Percentiles rank a stretch among this genome's conserved stretches.
phyloP scores from a whole-genome alignment of 345 rosid species.

The Aegle marmelos region DNA sequence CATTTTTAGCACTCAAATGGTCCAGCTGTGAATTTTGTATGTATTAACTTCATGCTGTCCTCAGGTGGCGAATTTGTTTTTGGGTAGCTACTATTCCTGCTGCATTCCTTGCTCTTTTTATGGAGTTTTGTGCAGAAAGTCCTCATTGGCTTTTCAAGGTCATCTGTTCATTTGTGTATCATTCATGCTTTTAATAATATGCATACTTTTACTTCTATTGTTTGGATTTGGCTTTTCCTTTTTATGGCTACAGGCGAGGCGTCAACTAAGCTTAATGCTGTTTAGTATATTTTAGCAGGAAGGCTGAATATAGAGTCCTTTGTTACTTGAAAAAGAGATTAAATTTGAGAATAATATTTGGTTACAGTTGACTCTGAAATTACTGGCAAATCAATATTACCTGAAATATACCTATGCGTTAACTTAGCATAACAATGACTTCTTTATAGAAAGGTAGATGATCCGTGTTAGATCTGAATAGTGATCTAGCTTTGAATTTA shows the following conservation, averaged over 20 bases:
- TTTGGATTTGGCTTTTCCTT: constrained; percentile 6
- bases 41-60: constrained; percentile 1
- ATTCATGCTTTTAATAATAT: neutral
- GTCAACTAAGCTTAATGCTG: neutral
- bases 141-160: constrained; percentile 99
- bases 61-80: constrained; percentile 96
- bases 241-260: neutral
- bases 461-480: neutral
- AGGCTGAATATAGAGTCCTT: neutral
- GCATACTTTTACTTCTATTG: neutral
- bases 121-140: constrained; percentile 85
- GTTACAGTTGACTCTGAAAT: neutral
- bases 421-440: neutral
- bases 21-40: constrained; percentile 4
- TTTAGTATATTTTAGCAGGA: neutral
- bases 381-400: neutral
- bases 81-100: constrained; percentile 77
- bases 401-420: neutral
- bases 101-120: constrained; percentile 57
- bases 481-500: neutral
- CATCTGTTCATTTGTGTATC: constrained; percentile 16
- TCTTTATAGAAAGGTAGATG: neutral
- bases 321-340: neutral
- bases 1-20: neutral
- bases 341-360: neutral